Percentiles rank a stretch among this genome's conserved stretches.
Evolutionary conservation across 208 protist species (phyloP).

Genomic region (Acanthamoeba sp.): DNA sequence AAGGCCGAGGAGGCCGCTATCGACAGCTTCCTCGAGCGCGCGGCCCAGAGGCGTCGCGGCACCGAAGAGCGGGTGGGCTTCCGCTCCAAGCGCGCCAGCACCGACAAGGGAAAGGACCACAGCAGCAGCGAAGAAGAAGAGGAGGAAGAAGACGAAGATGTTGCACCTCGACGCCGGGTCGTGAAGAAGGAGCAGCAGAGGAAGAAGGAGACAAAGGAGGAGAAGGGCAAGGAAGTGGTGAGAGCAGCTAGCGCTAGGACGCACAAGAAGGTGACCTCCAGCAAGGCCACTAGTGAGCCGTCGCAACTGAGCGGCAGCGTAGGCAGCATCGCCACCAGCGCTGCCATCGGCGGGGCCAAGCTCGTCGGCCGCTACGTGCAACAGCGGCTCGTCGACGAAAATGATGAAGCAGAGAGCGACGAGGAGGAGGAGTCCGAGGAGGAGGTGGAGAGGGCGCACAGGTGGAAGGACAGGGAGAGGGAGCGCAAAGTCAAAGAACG

Average conservation of each 20-base stretch:
- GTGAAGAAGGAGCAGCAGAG: too few species aligned
- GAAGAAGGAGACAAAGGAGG: not conserved
- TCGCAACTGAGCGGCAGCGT: not conserved
- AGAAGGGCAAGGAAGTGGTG: not conserved
- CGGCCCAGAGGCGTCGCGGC: not conserved
- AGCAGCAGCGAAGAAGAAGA: not conserved
- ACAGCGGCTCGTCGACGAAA: not conserved
- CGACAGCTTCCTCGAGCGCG: slow-evolving; percentile 31
- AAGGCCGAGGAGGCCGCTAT: slow-evolving; percentile 25
- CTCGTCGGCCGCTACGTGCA: slow-evolving; percentile 19
- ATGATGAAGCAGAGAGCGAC: not conserved
- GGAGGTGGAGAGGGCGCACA: not conserved
- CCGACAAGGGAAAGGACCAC: not conserved
- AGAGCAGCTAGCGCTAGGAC: not conserved
- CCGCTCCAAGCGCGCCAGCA: not conserved
- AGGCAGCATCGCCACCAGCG: not conserved
- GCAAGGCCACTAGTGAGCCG: not conserved
- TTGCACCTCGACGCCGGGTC: too few species aligned
- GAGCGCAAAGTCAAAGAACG: not conserved
- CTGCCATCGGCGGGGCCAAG: slow-evolving; percentile 3
- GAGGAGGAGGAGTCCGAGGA: not conserved
- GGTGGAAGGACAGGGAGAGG: slow-evolving; percentile 29
- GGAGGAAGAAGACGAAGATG: not conserved
- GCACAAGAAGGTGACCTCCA: not conserved
- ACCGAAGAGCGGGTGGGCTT: slow-evolving; percentile 10